phyloP scores from a whole-genome alignment of 2,329 filamentous ascomycete genomes.

The Graphiopsis chlorocephala region DNA sequence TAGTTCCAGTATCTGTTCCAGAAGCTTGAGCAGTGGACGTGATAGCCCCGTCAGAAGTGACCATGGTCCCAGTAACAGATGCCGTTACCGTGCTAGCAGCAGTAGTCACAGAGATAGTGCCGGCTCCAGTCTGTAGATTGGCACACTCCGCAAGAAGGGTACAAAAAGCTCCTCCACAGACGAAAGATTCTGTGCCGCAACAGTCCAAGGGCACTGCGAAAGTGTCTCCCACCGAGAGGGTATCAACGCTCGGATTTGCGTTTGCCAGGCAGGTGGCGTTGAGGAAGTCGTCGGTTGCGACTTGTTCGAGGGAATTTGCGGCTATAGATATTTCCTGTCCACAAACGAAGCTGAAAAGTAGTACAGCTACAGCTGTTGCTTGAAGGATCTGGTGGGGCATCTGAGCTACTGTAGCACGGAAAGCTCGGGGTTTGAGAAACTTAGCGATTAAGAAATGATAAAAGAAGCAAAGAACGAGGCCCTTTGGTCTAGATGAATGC shows the following conservation, averaged over 20 bases:
- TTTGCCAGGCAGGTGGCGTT: not conserved
- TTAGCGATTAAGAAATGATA: not conserved
- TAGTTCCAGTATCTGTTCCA: not conserved
- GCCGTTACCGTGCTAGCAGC: not conserved
- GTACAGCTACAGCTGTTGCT: not conserved
- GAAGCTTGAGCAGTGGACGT: not conserved
- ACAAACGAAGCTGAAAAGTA: not conserved
- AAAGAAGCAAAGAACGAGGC: not conserved
- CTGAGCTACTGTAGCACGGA: not conserved
- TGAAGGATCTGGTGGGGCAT: constrained; percentile 1
- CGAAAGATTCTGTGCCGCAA: constrained; percentile 1
- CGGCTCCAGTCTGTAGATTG: not conserved
- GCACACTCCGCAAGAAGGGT: not conserved
- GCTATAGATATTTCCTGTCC: not conserved
- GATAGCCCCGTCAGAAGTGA: not conserved
- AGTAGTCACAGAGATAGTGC: not conserved
- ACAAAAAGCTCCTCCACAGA: not conserved
- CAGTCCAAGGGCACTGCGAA: constrained; percentile 1
- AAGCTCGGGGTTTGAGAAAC: not conserved
- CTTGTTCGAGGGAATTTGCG: not conserved
- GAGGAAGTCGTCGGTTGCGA: constrained; percentile 5
- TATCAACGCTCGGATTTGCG: not conserved
- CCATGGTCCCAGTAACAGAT: constrained; percentile 3
- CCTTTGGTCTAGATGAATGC: not conserved
- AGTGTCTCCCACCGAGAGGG: not conserved